Percentiles rank a stretch among this genome's conserved stretches.
Conservation (phyloP, 495 filamentous ascomycete genomes). For the Penicillium salamii region DNA sequence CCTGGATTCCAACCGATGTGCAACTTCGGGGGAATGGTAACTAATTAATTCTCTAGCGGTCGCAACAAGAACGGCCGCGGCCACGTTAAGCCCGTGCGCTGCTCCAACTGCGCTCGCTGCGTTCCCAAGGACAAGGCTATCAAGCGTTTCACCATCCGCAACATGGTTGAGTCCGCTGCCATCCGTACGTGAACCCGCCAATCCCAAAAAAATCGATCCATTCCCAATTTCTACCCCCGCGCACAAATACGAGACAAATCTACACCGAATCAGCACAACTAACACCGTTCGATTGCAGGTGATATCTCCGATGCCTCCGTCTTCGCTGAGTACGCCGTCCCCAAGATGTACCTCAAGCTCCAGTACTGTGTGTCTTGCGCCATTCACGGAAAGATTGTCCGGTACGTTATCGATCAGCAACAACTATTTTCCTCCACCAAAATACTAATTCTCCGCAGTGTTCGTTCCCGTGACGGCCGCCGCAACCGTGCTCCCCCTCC, state of each 20-base stretch:
- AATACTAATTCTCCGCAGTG: conserved; percentile 55
- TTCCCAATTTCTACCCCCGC: conserved; percentile 8
- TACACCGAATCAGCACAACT: conserved; percentile 3
- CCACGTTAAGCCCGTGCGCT: conserved; percentile 99
- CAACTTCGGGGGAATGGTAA: conserved; percentile 10
- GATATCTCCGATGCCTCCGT: conserved; percentile 99
- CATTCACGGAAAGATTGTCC: conserved; percentile 99
- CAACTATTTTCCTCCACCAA: conserved; percentile 19
- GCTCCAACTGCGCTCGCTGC: conserved; percentile 99
- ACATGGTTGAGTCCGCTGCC: conserved; percentile 99
- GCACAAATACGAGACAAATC: neutral
- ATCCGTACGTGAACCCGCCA: conserved; percentile 76
- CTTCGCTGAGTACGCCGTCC: conserved; percentile 97
- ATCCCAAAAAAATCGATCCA: conserved; percentile 5
- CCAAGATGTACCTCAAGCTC: conserved; percentile 99
- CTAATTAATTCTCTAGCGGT: conserved; percentile 58
- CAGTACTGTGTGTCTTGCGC: conserved; percentile 99
- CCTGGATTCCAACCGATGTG: conserved; percentile 15
- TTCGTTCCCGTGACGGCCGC: conserved; percentile 93
- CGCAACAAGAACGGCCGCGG: conserved; percentile 99
- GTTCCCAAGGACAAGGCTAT: conserved; percentile 99
- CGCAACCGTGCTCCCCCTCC: conserved; percentile 98
- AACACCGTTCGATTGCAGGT: conserved; percentile 53
- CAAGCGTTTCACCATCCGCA: conserved; percentile 99
- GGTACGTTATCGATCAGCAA: conserved; percentile 60